Evolutionary conservation across 2,329 filamentous ascomycete species (phyloP).

Genomic region (Myriosclerotinia duriaeana): DNA sequence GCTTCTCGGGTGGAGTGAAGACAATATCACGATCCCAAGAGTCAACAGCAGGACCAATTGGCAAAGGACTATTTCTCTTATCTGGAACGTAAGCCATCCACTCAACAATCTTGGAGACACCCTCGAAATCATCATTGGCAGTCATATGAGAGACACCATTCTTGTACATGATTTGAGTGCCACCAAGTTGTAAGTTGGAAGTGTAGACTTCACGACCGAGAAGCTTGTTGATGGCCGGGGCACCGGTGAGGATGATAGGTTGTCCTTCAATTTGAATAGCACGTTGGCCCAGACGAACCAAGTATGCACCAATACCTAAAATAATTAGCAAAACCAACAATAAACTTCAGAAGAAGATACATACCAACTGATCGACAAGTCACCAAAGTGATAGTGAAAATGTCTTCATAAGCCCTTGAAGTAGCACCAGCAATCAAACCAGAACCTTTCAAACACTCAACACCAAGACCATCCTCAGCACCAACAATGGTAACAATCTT

Average conservation of each 20-base stretch:
- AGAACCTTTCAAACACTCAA: slow-evolving; percentile 94
- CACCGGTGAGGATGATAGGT: slow-evolving; percentile 97
- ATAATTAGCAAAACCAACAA: slow-evolving; percentile 37
- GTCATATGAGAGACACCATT: slow-evolving; percentile 99
- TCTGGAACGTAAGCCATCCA: slow-evolving; percentile 98
- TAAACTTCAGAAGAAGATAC: slow-evolving; percentile 29
- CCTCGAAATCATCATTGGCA: slow-evolving; percentile 94
- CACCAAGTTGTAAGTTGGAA: slow-evolving; percentile 97
- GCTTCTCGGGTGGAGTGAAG: slow-evolving; percentile 74
- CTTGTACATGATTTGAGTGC: slow-evolving; percentile 99
- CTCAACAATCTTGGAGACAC: slow-evolving; percentile 95
- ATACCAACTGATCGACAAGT: slow-evolving; percentile 94
- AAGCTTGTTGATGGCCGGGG: slow-evolving; percentile 95
- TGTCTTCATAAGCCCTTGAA: slow-evolving; percentile 95
- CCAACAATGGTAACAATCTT: slow-evolving; percentile 94
- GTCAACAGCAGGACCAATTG: slow-evolving; percentile 84
- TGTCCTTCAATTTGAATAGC: slow-evolving; percentile 98
- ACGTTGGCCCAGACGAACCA: slow-evolving; percentile 96
- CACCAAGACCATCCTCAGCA: slow-evolving; percentile 92
- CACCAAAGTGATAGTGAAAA: slow-evolving; percentile 96
- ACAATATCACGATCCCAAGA: slow-evolving; percentile 89
- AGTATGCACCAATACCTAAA: slow-evolving; percentile 89
- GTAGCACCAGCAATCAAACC: slow-evolving; percentile 98
- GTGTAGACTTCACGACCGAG: slow-evolving; percentile 98
- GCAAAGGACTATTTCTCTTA: slow-evolving; percentile 87